Evolutionary conservation across 164 flowering plant species (phyloP), one percentile per base, ranked within the genome.

Genomic region (Kingdonia uniflora): DNA sequence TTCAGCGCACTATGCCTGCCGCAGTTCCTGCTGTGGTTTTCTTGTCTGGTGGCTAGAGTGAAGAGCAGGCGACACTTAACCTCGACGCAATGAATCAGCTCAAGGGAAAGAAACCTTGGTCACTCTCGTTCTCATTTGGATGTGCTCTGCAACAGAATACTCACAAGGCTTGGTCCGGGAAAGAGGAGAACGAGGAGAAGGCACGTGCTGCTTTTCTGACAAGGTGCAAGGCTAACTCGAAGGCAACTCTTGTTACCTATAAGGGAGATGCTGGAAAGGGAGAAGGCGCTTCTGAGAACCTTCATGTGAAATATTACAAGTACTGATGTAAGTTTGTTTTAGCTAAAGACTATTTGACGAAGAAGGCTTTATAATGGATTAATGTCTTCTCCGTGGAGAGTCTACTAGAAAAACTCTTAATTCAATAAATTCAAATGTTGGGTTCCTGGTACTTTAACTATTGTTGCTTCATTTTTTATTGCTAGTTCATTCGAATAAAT

Each of bases 301-400:
- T 77, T 26, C 79, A 77, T 55, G 81, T 76, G 33, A 76, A 73
- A 68, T 71, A 68, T 55, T 76, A 76, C 74, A 76, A 71, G 68
- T 76, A 76, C 61, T 73, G 43, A 64, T 55, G 0, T n/a, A n/a
- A n/a, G n/a, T n/a, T n/a, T n/a, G n/a, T n/a, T n/a, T n/a, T n/a
- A n/a, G n/a, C n/a, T n/a, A n/a, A n/a, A n/a, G n/a, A n/a, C n/a
- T n/a, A n/a, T n/a, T n/a, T n/a, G n/a, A n/a, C n/a, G n/a, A n/a
- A n/a, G n/a, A n/a, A n/a, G n/a, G n/a, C n/a, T n/a, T n/a, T n/a
- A n/a, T n/a, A n/a, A n/a, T n/a, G n/a, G n/a, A n/a, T n/a, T n/a
- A n/a, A n/a, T n/a, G n/a, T n/a, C n/a, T n/a, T n/a, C n/a, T n/a
- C n/a, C n/a, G n/a, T n/a, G n/a, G n/a, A n/a, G n/a, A n/a, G n/a